Base-by-base conservation (phyloP, 129 eudicot species). In the Logfia minima region DNA sequence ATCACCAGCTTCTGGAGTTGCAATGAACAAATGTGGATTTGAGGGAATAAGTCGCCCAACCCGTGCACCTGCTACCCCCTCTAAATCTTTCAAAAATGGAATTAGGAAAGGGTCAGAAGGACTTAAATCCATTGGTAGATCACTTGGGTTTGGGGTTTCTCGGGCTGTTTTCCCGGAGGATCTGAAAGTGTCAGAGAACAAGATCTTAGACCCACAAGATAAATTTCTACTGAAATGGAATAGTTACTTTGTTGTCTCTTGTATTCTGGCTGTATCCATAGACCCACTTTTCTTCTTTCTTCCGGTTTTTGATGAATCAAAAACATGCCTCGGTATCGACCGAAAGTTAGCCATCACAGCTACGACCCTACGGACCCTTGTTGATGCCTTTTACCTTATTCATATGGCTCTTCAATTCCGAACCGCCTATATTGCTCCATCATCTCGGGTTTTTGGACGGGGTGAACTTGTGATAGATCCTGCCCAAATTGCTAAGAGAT, bases 401-500 rank as follows among this genome's bases (percentile, higher is more conserved):
- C 98, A 84, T 79, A 90, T 93, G 95, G 94, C 89, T 74, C 90
- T 93, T 52, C 96, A 93, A 35, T 93, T 93, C 68, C 88, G 96
- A 55, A 93, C 98, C 23, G 98, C 98, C 74, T 93, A 86, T 48
- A 87, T 93, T 71, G 98, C 98, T 28, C 98, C 98, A 13, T 93
- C 98, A 10, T 93, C 98, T 66, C 85, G 98, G 75, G 98, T 93
- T 39, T 93, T 93, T 83, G 98, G 98, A 70, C 83, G 98, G 26
- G 98, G 98, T 74, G 98, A 93, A 85, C 96, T 93, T 76, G 98
- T 93, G 24, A 93, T 93, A 31, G 98, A 93, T 90, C 84, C 95
- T 66, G 88, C 83, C 48, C 87, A 93, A 71, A 93, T 93, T 72
- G 98, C 98, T 11, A 93, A 85, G 72, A 80, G 94, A 77, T 93